Evolutionary conservation across 495 filamentous ascomycete genomes (phyloP), one percentile per base, ranked within the genome.

Genomic region (Penicillium cataractarum): DNA sequence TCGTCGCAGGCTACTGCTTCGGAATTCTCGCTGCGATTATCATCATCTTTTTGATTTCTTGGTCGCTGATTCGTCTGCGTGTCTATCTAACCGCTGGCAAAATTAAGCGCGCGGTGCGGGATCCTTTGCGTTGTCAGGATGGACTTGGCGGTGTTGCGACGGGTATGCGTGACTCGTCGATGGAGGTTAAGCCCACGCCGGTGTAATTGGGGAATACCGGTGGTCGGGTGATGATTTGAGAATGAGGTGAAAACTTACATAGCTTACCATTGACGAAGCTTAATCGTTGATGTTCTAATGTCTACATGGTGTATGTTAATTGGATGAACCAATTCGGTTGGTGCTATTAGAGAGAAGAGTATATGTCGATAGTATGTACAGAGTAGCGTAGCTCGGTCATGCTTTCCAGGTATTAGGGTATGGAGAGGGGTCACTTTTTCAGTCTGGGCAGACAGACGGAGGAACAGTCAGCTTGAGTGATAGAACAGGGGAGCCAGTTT

Each of bases 21-120:
- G 70, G 84, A 1, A 91, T 96, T 57, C 77, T 86, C 17, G 81
- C 80, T 1, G 90, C 78, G 3, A 82, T 84, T n/a, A 65, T 87
- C 15, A 66, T 93, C 2, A 72, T 93, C 5, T 94, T 92, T 65
- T 75, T 76, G 7, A 59, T 87, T 44, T 78, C 83, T 9, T 78
- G 82, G 76, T 69, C 66, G 4, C n/a, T 84, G n/a, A 80, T 89
- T 22, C 79, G 80, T 75, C 26, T 88, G 51, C 76, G 82, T 6
- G 72, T 77, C 62, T 75, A 73, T n/a, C 27, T 86, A 9, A 77
- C 78, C 0, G 63, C 52, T 13, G 75, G 64, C 6, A 59, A 32
- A 50, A 62, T 74, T 40, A 77, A 76, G 60, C 61, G 74, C 15
- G 66, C 75, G 6, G 26, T 42, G 19, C 39, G 58, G 37, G 76